Evolutionary conservation across 2,329 filamentous ascomycete genomes (phyloP).

Genomic region (Phyllosticta citrichinensis): DNA sequence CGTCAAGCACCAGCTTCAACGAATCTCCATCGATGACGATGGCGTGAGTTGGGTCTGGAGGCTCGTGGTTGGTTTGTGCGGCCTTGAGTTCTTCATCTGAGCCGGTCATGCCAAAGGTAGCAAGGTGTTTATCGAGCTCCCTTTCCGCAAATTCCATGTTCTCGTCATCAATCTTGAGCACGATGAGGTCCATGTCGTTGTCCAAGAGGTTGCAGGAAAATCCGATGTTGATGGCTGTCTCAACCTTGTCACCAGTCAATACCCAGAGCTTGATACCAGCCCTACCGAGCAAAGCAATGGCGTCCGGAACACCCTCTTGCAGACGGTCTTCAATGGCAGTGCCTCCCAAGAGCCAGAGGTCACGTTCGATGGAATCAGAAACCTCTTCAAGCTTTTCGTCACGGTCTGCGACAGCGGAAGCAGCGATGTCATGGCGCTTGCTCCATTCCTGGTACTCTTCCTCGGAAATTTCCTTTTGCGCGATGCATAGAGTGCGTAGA

Average conservation of each 20-base stretch:
- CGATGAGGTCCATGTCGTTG: conserved; percentile 95
- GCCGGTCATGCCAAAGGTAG: conserved; percentile 67
- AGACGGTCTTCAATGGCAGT: conserved; percentile 96
- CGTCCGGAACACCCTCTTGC: conserved; percentile 93
- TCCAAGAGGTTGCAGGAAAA: conserved; percentile 97
- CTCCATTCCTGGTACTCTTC: conserved; percentile 79
- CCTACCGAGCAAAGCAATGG: conserved; percentile 79
- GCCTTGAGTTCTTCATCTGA: conserved; percentile 72
- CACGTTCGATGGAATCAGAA: conserved; percentile 81
- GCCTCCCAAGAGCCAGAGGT: conserved; percentile 78
- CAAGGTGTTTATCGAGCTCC: conserved; percentile 64
- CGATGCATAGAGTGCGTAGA: conserved; percentile 87
- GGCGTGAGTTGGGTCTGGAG: conserved; percentile 79
- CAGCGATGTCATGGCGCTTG: conserved; percentile 76
- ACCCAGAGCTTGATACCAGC: conserved; percentile 99
- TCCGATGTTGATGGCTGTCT: conserved; percentile 98
- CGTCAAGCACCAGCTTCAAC: conserved; percentile 75
- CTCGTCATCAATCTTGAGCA: conserved; percentile 77
- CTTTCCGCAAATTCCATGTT: conserved; percentile 52
- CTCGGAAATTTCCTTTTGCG: conserved; percentile 68
- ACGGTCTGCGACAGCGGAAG: conserved; percentile 70
- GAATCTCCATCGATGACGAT: conserved; percentile 93
- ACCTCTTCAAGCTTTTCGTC: conserved; percentile 90
- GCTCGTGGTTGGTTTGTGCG: conserved; percentile 74
- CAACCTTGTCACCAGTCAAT: conserved; percentile 94